These are phyloP conservation scores for Tylopilus sp. DNA, from an alignment of 1,284 basidiomycete species.

Conservation along the genomic window DNA sequence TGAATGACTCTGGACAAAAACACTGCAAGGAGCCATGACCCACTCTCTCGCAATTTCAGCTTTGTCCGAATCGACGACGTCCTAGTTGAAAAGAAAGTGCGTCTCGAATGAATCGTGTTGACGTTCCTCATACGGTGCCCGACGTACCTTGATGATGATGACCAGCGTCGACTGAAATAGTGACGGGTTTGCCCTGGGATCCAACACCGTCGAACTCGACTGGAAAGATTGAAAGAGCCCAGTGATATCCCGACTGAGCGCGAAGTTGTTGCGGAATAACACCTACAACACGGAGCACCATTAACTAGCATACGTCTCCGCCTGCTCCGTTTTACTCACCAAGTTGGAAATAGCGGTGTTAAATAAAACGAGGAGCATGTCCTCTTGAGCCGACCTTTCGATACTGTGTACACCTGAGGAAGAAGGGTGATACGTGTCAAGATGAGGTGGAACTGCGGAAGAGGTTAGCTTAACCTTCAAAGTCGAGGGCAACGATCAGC, in stretches of 20 bases:
- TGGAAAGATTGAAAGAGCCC: slow-evolving; percentile 63
- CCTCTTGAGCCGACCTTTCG: slow-evolving; percentile 59
- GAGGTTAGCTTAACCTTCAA: slow-evolving; percentile 43
- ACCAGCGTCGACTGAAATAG: slow-evolving; percentile 56
- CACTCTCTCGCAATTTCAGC: slow-evolving; percentile 54
- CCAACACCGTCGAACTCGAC: slow-evolving; percentile 53
- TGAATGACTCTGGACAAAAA: background rate
- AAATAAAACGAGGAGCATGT: slow-evolving; percentile 57
- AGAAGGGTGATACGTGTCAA: background rate
- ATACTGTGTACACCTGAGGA: slow-evolving; percentile 55
- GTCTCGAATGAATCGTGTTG: background rate
- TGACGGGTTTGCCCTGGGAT: slow-evolving; percentile 53
- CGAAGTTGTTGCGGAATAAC: slow-evolving; percentile 62
- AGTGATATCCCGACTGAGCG: slow-evolving; percentile 52
- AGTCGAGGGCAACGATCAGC: slow-evolving; percentile 58
- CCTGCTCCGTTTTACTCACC: background rate
- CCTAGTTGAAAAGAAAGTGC: slow-evolving; percentile 33
- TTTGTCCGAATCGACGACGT: slow-evolving; percentile 56
- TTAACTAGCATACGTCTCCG: background rate
- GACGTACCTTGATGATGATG: slow-evolving; percentile 56
- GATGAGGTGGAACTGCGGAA: background rate
- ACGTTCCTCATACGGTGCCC: background rate
- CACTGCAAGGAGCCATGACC: slow-evolving; percentile 8
- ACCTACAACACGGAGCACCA: slow-evolving; percentile 36
- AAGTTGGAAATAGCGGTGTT: slow-evolving; percentile 63